A percentile compares a stretch with the other conserved stretches of the same genome.
Evolutionary conservation across 805 yeast species (phyloP).

Genomic region (Candida sanyiensis): DNA sequence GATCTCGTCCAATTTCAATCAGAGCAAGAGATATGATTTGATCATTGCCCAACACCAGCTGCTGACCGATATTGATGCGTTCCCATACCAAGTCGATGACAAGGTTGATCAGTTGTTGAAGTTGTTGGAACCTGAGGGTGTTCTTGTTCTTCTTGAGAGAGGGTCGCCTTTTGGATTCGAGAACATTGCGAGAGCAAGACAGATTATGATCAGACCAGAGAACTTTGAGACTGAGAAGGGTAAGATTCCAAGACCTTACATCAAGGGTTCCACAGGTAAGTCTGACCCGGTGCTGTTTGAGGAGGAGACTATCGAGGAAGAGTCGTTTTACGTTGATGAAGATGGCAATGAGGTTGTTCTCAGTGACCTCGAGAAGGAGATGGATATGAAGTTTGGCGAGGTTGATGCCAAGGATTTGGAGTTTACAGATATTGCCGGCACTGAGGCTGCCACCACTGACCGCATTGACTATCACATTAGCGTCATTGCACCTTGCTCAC

Average conservation of each 20-base stretch:
- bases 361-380: constrained; percentile 20
- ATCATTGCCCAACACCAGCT: constrained; percentile 81
- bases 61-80: constrained; percentile 49
- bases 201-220: constrained; percentile 84
- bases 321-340: constrained; percentile 22
- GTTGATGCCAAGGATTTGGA: constrained; percentile 38
- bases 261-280: constrained; percentile 40
- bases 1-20: constrained; percentile 47
- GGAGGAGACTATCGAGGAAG: constrained; percentile 17
- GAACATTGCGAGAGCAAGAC: constrained; percentile 83
- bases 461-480: constrained; percentile 43
- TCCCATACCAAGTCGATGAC: constrained; percentile 70
- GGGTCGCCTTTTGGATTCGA: constrained; percentile 92
- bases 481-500: constrained; percentile 86
- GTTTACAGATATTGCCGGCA: constrained; percentile 24
- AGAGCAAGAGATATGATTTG: constrained; percentile 56
- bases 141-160: constrained; percentile 72
- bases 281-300: constrained; percentile 9
- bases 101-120: constrained; percentile 53
- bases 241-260: constrained; percentile 66
- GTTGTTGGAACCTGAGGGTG: constrained; percentile 72
- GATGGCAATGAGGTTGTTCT: constrained; percentile 9
- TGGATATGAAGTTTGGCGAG: constrained; percentile 37
- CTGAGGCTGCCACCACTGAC: constrained; percentile 11
- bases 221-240: constrained; percentile 47